These are phyloP conservation scores for Apophysomyces sp. DNA, from an alignment of 371 early-diverging fungal species.

Conservation along the genomic window DNA sequence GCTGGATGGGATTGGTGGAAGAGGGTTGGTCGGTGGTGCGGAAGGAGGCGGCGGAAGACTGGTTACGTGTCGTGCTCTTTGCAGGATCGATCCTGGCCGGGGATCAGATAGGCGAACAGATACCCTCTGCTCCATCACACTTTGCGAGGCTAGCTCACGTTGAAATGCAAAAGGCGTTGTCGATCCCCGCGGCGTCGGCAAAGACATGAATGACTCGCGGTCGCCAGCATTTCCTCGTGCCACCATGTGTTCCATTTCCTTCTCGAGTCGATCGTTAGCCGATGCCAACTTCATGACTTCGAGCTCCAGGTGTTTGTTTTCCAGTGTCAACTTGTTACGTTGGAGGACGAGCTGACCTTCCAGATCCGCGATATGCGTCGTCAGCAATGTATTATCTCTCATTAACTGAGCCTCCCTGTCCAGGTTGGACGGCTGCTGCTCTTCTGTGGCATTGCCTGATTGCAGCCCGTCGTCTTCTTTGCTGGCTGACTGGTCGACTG, in stretches of 20 bases:
- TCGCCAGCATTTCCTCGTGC: constrained; percentile 23
- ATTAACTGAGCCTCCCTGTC: constrained; percentile 22
- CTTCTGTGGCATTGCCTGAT: not conserved
- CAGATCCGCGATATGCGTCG: constrained; percentile 33
- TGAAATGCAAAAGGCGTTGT: not conserved
- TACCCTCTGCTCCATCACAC: not conserved
- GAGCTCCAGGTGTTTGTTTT: constrained; percentile 41
- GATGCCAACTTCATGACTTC: constrained; percentile 43
- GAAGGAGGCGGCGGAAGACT: not conserved
- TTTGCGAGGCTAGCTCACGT: not conserved
- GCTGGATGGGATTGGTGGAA: not conserved
- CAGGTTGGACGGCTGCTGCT: constrained; percentile 3
- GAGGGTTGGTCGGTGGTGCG: not conserved
- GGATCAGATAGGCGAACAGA: not conserved
- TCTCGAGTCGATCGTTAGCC: constrained; percentile 50
- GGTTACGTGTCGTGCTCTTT: not conserved
- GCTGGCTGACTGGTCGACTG: too few species aligned
- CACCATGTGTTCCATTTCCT: constrained; percentile 47
- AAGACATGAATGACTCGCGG: not conserved
- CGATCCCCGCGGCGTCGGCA: not conserved
- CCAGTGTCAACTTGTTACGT: constrained; percentile 31
- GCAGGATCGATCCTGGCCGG: not conserved
- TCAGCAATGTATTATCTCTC: constrained; percentile 35
- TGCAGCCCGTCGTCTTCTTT: not conserved
- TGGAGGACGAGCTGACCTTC: constrained; percentile 42